Conservation (phyloP, 345 rosid species). For the Euphorbia peplus region DNA sequence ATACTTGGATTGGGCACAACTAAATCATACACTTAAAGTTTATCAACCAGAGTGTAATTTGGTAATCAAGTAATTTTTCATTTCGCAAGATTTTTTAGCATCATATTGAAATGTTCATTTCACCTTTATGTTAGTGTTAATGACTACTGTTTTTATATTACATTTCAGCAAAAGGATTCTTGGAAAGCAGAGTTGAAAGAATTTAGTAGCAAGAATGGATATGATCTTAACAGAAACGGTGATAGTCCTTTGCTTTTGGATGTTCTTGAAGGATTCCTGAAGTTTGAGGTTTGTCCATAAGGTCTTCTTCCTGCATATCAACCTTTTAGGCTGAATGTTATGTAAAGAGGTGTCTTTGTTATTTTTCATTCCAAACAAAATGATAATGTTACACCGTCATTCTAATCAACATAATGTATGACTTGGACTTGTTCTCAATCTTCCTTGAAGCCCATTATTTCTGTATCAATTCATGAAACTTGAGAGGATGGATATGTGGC, state of each 20-base stretch:
- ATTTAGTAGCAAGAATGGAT: conserved; percentile 76
- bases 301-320: background rate
- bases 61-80: conserved; percentile 63
- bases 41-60: conserved; percentile 93
- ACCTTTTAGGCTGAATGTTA: background rate
- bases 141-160: conserved; percentile 5
- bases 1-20: conserved; percentile 96
- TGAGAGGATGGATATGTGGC: background rate
- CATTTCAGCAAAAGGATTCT: conserved; percentile 72
- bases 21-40: conserved; percentile 79
- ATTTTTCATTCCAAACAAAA: background rate
- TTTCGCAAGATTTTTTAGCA: conserved; percentile 1
- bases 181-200: conserved; percentile 89
- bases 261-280: conserved; percentile 92
- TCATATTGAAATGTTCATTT: conserved; percentile 9
- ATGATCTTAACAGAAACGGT: conserved; percentile 76
- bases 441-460: background rate
- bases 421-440: background rate
- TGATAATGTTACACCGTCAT: background rate
- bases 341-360: conserved; percentile 5
- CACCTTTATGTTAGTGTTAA: conserved; percentile 2
- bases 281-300: conserved; percentile 54
- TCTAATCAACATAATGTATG: background rate
- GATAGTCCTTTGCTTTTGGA: conserved; percentile 83
- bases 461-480: background rate